Evolutionary conservation across 2,329 filamentous ascomycete species (phyloP), one percentile per base, ranked within the genome.

Genomic region (Trichoderma aggressivum): DNA sequence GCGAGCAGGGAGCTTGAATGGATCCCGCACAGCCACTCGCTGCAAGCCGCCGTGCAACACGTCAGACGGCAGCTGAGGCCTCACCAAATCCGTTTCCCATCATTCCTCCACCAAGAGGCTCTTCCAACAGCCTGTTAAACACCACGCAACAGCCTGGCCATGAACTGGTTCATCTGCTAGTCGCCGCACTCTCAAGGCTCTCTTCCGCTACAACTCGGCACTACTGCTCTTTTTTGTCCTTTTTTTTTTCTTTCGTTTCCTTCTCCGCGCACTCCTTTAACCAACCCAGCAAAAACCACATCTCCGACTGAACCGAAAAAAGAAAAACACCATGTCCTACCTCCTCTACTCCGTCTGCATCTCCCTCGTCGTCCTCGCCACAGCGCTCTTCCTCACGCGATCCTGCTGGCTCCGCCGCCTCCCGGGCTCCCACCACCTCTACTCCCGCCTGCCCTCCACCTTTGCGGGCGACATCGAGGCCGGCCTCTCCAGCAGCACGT

Each of bases 401-500:
- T 81, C 86, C 70, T 86, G 86, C 82, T 98, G 96, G 96, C 83
- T 91, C 58, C 90, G 88, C 70, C 84, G 88, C 72, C 79, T 88
- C 75, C 85, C 86, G 65, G 82, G 85, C 76, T 80, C 86, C 74
- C 82, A 87, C 73, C 90, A 91, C 80, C 82, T 93, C 76, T 98
- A 98, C 84, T 86, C 90, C 66, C 91, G 89, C 36, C 88, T 98
- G 1, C 93, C 94, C 0, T 86, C 86, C 18, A 90, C 88, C 63
- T 99, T 98, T 83, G 86, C 90, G 56, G 90, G 88, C 75, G 96
- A 99, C 82, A 91, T 96, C 71, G 95, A 98, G 81, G 91, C 92
- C 18, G 96, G 96, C 24, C 87, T 99, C 32, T 92, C 91, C 55
- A 95, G 92, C 72, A 87, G 87, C 70, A 92, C 91, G 69, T 99